Conservation (phyloP, 495 filamentous ascomycete genomes). For the Elasticomyces elasticus region DNA sequence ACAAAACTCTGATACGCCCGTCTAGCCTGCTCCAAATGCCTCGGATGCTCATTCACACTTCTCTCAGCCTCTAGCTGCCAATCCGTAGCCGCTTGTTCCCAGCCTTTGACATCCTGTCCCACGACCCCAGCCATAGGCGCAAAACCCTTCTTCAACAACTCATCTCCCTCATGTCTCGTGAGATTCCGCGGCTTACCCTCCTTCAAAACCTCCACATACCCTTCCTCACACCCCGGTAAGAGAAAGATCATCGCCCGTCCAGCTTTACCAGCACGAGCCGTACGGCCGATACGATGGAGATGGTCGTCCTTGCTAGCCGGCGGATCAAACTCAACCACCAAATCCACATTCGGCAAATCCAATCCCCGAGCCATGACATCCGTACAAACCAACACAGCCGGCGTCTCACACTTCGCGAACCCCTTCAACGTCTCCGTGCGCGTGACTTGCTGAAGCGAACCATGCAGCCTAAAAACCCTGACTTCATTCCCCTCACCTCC, state of each 20-base stretch:
- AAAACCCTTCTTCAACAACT: constrained; percentile 53
- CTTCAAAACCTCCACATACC: constrained; percentile 68
- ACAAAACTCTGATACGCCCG: constrained; percentile 85
- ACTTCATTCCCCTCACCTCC: constrained; percentile 34
- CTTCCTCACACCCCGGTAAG: constrained; percentile 80
- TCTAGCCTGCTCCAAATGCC: constrained; percentile 59
- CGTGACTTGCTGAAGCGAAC: constrained; percentile 78
- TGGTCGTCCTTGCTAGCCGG: constrained; percentile 86
- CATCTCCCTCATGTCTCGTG: constrained; percentile 46
- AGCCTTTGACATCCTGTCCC: constrained; percentile 31
- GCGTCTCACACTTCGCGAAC: constrained; percentile 52
- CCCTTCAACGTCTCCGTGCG: constrained; percentile 74
- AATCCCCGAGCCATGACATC: constrained; percentile 91
- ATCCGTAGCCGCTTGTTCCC: constrained; percentile 63
- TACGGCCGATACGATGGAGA: constrained; percentile 86
- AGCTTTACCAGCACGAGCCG: constrained; percentile 78
- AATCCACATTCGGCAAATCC: constrained; percentile 85
- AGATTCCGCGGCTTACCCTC: constrained; percentile 48
- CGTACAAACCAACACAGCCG: constrained; percentile 79
- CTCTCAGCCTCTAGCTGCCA: constrained; percentile 66
- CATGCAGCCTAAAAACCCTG: constrained; percentile 77
- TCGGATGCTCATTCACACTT: constrained; percentile 52
- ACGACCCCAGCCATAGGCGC: constrained; percentile 29
- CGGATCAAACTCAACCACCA: constrained; percentile 90
- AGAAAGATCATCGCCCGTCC: constrained; percentile 87